Base-by-base conservation (phyloP, 2,329 filamentous ascomycete species). In the Colletotrichum cuscutae region DNA sequence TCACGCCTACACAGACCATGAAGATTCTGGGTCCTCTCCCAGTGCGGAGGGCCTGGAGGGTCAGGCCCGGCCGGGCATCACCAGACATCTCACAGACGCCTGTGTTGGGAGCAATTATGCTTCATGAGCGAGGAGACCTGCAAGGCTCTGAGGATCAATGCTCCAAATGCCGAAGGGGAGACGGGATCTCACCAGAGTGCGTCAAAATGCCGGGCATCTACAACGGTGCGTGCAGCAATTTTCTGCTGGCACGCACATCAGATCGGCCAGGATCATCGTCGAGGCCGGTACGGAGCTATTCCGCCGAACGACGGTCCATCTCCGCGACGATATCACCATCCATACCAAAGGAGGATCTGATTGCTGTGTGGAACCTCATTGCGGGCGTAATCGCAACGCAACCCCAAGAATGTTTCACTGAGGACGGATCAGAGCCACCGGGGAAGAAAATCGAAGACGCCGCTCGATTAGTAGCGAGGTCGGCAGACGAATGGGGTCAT, bases 331-430 rank as follows among this genome's bases (percentile, higher is more conserved):
- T 75, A 56, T 52, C 72, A 11, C 64, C 46, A 35, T 74, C 37
- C 58, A 76, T 71, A 32, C 76, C 37, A 56, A 77, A 66, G 61
- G 72, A 66, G 73, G 77, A 79, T 49, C 76, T 78, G 49, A 75
- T 78, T 62, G 78, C 78, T 6, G 78, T 79, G 8, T 75, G 78
- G 62, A 77, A 78, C 60, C 70, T 79, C 56, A 78, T 78, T 71
- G 78, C 77, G 5, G 76, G 73, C 71, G 97, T 99, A 95, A 98
- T 99, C 95, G 98, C 98, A 81, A 97, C 93, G 1, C 98, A 98
- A 84, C 97, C 97, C 0, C 91, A 94, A 57, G 97, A 98, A 81
- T 98, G 95, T 83, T 97, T 98, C 79, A 92, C 95, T 0, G 97
- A 98, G 80, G 52, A 72, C 58, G 74, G 52, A 65, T 77, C 65